Percentiles rank a stretch among this genome's conserved stretches.
These are phyloP conservation scores for Aureobasidium sp. DNA, from an alignment of 2,329 filamentous ascomycete genomes.

Conservation along the genomic window DNA sequence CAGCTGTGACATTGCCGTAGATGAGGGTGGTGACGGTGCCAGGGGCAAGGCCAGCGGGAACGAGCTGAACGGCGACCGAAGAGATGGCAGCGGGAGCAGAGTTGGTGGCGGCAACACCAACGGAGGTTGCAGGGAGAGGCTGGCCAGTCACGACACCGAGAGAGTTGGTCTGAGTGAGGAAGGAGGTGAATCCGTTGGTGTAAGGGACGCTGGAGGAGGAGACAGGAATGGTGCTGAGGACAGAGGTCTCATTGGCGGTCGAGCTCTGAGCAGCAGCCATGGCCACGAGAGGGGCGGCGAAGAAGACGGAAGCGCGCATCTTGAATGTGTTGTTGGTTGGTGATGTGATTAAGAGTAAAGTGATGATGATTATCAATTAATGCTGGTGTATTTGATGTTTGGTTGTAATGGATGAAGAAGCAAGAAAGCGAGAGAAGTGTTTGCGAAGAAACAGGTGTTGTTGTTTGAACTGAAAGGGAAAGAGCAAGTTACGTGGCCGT, in stretches of 20 bases:
- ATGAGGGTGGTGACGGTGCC: conserved; percentile 23
- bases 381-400: not conserved
- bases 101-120: conserved; percentile 33
- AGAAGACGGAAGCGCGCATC: conserved; percentile 39
- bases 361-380: not conserved
- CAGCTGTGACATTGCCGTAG: conserved; percentile 17
- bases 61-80: conserved; percentile 30
- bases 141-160: conserved; percentile 41
- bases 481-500: not conserved
- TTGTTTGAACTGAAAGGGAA: not conserved
- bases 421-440: not conserved
- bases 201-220: conserved; percentile 13
- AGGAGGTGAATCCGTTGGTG: conserved; percentile 35
- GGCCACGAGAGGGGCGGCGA: conserved; percentile 35
- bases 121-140: conserved; percentile 24
- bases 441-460: not conserved
- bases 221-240: conserved; percentile 14
- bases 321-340: conserved; percentile 20
- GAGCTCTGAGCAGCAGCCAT: conserved; percentile 32
- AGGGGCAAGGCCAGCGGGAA: conserved; percentile 34
- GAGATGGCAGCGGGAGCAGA: conserved; percentile 20
- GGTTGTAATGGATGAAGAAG: not conserved
- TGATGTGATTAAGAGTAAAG: not conserved
- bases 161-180: conserved; percentile 41
- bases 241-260: not conserved